phyloP scores from a whole-genome alignment of 192 early-diverging fungal genomes.

The Backusella macrospora region DNA sequence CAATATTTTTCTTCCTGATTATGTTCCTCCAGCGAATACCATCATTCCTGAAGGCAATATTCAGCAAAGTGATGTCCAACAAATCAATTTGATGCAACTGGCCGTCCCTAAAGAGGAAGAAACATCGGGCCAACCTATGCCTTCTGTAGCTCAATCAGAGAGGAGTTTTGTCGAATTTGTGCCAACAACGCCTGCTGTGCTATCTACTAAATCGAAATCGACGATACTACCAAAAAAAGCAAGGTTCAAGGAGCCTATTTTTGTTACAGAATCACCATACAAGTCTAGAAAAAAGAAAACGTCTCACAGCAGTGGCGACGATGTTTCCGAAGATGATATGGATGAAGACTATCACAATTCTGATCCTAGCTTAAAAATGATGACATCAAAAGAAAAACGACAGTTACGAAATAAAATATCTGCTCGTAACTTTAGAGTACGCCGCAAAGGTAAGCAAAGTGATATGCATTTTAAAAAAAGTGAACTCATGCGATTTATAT shows the following conservation, averaged over 20 bases:
- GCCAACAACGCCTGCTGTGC: background rate
- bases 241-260: conserved; percentile 14
- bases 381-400: conserved; percentile 65
- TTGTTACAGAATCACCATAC: conserved; percentile 27
- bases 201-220: background rate
- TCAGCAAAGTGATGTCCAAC: background rate
- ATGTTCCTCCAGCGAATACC: background rate
- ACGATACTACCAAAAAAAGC: conserved; percentile 10
- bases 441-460: conserved; percentile 59
- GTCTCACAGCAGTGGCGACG: background rate
- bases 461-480: background rate
- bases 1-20: background rate
- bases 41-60: background rate
- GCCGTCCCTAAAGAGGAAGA: background rate
- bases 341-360: conserved; percentile 13
- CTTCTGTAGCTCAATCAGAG: background rate
- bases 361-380: conserved; percentile 13
- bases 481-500: background rate
- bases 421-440: conserved; percentile 74
- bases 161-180: conserved; percentile 6
- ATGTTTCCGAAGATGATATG: background rate
- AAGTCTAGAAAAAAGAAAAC: conserved; percentile 17
- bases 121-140: background rate
- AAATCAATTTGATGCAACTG: background rate
- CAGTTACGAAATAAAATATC: conserved; percentile 78